Conservation (phyloP, 495 filamentous ascomycete species). For the Xanthoparmelia taractica region DNA sequence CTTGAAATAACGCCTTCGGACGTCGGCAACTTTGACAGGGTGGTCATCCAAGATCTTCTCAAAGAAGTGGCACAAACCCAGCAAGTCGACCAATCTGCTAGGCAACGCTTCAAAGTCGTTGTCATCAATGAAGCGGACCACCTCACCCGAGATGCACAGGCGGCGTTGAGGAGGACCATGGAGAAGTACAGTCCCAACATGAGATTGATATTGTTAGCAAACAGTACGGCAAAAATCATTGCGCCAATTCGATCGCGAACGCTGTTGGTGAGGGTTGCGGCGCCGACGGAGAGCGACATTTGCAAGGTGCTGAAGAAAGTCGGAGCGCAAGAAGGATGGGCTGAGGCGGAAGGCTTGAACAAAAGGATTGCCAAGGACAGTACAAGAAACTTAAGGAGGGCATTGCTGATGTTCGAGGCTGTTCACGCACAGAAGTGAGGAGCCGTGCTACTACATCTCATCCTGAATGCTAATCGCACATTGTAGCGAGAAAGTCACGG, state of each 20-base stretch:
- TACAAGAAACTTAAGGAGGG: conserved; percentile 80
- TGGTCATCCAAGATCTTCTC: conserved; percentile 88
- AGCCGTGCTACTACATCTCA: conserved; percentile 19
- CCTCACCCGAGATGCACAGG: conserved; percentile 88
- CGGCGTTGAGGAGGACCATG: conserved; percentile 91
- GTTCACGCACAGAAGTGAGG: conserved; percentile 89
- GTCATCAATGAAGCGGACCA: conserved; percentile 99
- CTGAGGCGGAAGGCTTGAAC: conserved; percentile 60
- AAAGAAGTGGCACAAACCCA: conserved; percentile 99
- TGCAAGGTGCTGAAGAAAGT: conserved; percentile 64
- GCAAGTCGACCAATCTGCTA: conserved; percentile 83
- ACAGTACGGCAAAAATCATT: conserved; percentile 95
- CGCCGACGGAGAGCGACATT: conserved; percentile 80
- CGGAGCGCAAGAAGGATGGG: conserved; percentile 70
- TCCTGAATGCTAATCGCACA: conserved; percentile 3
- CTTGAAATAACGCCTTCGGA: conserved; percentile 97
- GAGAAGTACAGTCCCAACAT: conserved; percentile 98
- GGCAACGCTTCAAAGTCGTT: conserved; percentile 93
- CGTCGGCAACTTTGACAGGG: conserved; percentile 92
- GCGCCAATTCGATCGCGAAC: conserved; percentile 87
- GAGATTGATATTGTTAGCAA: conserved; percentile 82
- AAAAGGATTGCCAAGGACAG: conserved; percentile 83
- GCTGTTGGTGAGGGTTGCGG: conserved; percentile 82
- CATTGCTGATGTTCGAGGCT: conserved; percentile 91
- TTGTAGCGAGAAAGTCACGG: conserved; percentile 78